Base-by-base conservation (phyloP, 129 eudicot species). In the Flaveria linearis region DNA sequence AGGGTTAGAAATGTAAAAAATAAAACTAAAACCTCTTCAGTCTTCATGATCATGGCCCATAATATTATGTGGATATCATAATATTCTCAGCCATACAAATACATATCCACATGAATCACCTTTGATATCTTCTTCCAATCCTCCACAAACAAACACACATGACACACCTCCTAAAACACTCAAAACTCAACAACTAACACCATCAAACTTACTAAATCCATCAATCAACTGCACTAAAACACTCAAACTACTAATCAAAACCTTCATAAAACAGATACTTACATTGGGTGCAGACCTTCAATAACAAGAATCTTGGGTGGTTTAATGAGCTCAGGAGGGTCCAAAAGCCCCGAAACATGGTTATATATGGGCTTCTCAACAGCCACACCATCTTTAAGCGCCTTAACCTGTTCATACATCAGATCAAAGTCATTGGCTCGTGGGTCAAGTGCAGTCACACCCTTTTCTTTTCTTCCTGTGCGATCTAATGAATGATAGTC, bases 241-340 rank as follows among this genome's bases (percentile, higher is more conserved):
- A 36, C 41, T 36, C 8, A 36, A 36, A 36, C 41, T 4, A 36
- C 41, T 5, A 36, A 36, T 36, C 41, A 36, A 36, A 36, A 36
- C 41, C 41, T 36, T 36, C 41, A 36, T 36, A 42, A 39, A 33
- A 17, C 33, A 57, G 7, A 62, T 4, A 80, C 94, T 90, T 79
- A 92, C 98, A 92, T 90, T 78, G 98, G 96, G 75, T 92, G 98
- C 62, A 92, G 81, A 28, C 98, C 96, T 80, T 92, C 98, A 76
- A 92, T 92, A 68, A 92, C 98, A 74, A 92, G 84, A 69, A 92
- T 90, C 90, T 90, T 92, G 22, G 98, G 98, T 20, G 98, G 92
- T 80, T 88, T 84, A 65, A 90, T 92, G 68, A 88, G 83, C 78
- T 92, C 98, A 41, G 98, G 94, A 67, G 98, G 92, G 56, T 92